Conservation (phyloP, 202 grass and related monocot species). For the Zoysia matrella region DNA sequence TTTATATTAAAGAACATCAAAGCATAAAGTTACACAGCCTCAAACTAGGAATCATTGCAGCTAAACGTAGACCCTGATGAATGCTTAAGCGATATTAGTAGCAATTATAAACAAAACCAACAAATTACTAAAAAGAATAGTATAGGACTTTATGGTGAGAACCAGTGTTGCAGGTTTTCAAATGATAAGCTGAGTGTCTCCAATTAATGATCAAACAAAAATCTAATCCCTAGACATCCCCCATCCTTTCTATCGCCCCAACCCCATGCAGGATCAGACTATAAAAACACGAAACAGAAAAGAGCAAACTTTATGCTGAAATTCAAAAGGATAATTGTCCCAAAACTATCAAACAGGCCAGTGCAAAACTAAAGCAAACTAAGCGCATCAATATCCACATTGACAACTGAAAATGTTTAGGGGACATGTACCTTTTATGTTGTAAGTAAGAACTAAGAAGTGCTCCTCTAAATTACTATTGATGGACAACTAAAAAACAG, state of each 20-base stretch:
- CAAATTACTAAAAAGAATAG: neutral
- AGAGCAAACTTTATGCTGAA: neutral
- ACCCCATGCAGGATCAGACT: neutral
- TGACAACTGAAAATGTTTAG: neutral
- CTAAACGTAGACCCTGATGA: constrained; percentile 25
- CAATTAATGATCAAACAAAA: neutral
- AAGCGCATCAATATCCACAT: neutral
- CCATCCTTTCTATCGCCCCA: neutral
- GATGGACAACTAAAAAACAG: neutral
- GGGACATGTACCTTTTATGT: neutral
- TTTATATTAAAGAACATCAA: neutral
- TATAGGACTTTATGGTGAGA: neutral
- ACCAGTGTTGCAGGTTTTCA: neutral
- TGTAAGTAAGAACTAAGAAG: neutral
- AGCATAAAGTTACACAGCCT: neutral
- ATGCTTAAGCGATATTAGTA: constrained; percentile 20
- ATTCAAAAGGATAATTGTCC: neutral
- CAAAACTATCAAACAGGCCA: neutral
- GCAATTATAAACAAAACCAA: neutral
- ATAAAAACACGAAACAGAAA: neutral
- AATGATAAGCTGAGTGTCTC: neutral
- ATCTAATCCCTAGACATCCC: neutral
- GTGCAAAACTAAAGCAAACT: neutral
- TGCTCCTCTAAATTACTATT: neutral
- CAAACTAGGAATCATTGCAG: constrained; percentile 5